Conservation (phyloP, 495 filamentous ascomycete genomes). For the Sordaria brevicollis region DNA sequence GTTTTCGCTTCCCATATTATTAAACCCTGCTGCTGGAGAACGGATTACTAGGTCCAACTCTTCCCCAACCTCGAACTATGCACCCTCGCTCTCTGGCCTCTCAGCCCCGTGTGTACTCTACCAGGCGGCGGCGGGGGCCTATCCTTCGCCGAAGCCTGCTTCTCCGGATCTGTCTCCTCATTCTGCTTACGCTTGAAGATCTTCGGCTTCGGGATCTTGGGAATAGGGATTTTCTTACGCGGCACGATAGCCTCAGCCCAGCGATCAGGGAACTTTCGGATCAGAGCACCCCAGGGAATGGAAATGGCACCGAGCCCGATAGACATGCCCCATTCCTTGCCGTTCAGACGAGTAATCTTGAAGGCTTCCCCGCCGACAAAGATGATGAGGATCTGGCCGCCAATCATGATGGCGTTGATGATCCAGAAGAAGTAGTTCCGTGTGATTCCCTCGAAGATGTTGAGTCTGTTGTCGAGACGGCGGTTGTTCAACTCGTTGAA, state of each 20-base stretch:
- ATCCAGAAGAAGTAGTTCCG: slow-evolving; percentile 73
- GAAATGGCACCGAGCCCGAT: slow-evolving; percentile 60
- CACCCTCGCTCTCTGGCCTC: neutral
- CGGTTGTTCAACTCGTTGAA: slow-evolving; percentile 84
- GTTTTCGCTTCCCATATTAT: too few relatives aligned
- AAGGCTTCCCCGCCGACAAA: slow-evolving; percentile 67
- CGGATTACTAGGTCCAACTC: neutral
- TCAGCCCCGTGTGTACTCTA: neutral
- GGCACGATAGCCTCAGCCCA: slow-evolving; percentile 15
- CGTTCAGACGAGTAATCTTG: slow-evolving; percentile 46
- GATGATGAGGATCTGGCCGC: slow-evolving; percentile 76
- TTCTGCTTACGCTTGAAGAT: slow-evolving; percentile 4
- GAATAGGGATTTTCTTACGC: neutral
- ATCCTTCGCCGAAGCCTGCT: neutral
- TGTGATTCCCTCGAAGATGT: slow-evolving; percentile 77
- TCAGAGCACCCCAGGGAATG: slow-evolving; percentile 56
- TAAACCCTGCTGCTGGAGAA: too few relatives aligned
- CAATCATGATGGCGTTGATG: slow-evolving; percentile 76
- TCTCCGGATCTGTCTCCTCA: neutral
- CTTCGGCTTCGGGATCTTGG: slow-evolving; percentile 8
- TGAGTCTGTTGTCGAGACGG: slow-evolving; percentile 80
- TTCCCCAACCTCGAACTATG: neutral
- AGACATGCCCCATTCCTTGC: slow-evolving; percentile 66
- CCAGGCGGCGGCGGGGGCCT: neutral
- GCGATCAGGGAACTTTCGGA: slow-evolving; percentile 50